These are phyloP conservation scores for Clitocybe nebularis DNA, from an alignment of 1,284 basidiomycete genomes.

Conservation along the genomic window DNA sequence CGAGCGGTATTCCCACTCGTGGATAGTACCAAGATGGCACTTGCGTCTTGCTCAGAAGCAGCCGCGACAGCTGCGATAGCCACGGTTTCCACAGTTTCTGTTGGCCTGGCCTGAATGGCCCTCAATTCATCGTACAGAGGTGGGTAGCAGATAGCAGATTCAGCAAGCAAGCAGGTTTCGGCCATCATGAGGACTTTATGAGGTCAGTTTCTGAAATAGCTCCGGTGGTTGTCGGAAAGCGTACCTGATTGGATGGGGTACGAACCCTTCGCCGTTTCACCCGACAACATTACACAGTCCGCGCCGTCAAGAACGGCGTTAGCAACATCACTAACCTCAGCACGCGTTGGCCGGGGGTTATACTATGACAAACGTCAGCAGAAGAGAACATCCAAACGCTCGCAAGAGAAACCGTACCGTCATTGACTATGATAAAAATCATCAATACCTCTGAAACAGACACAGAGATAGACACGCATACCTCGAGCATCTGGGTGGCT, in stretches of 20 bases:
- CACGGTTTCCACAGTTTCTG: constrained; percentile 90
- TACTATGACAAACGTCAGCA: constrained; percentile 48
- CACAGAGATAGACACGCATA: constrained; percentile 29
- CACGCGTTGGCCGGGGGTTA: constrained; percentile 95
- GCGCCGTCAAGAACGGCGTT: constrained; percentile 97
- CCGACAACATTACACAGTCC: constrained; percentile 98
- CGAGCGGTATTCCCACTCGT: constrained; percentile 97
- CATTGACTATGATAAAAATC: constrained; percentile 67
- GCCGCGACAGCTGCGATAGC: constrained; percentile 93
- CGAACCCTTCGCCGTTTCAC: constrained; percentile 94
- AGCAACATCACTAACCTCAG: constrained; percentile 95
- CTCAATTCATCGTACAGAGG: constrained; percentile 89
- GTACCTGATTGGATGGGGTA: constrained; percentile 91
- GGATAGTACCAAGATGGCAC: constrained; percentile 94
- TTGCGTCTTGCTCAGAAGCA: constrained; percentile 90
- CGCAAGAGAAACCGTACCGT: constrained; percentile 52
- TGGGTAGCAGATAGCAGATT: constrained; percentile 90
- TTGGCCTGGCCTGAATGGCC: constrained; percentile 76
- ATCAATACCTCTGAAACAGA: constrained; percentile 10
- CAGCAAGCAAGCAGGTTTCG: constrained; percentile 93
- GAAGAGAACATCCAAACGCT: background rate
- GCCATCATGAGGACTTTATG: constrained; percentile 92
- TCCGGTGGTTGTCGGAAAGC: constrained; percentile 23
- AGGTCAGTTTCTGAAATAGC: background rate
- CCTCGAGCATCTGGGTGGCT: constrained; percentile 99